These are phyloP conservation scores for Verticillium longisporum DNA, from an alignment of 2,329 filamentous ascomycete species.

Conservation along the genomic window DNA sequence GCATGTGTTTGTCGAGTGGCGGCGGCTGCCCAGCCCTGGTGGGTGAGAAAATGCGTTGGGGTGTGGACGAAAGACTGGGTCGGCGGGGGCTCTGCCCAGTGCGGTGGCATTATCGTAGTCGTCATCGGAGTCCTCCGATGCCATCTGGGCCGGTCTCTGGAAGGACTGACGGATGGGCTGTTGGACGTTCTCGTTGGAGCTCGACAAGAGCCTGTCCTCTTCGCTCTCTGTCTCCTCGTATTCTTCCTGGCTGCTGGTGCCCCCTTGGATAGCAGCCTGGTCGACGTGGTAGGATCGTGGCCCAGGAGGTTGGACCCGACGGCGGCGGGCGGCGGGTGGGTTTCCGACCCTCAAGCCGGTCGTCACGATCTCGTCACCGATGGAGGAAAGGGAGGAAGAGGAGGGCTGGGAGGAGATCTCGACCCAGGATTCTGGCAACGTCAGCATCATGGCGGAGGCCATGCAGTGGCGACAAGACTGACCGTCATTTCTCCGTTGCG, in stretches of 20 bases:
- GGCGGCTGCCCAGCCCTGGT: constrained; percentile 43
- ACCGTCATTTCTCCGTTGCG: constrained; percentile 12
- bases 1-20: constrained; percentile 41
- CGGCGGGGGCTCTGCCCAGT: constrained; percentile 54
- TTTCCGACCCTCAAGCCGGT: constrained; percentile 75
- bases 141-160: constrained; percentile 25
- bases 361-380: constrained; percentile 82
- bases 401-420: constrained; percentile 90
- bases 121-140: constrained; percentile 39
- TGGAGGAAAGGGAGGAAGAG: constrained; percentile 83
- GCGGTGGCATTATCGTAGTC: constrained; percentile 78
- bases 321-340: constrained; percentile 54
- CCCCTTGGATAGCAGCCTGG: constrained; percentile 32
- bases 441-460: constrained; percentile 2
- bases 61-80: constrained; percentile 67
- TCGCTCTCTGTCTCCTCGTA: constrained; percentile 92
- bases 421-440: constrained; percentile 79
- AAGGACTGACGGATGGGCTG: constrained; percentile 19
- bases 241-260: constrained; percentile 80
- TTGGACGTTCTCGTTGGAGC: constrained; percentile 48
- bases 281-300: constrained; percentile 26
- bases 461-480: constrained; percentile 15
- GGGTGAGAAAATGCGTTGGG: constrained; percentile 91
- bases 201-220: constrained; percentile 61
- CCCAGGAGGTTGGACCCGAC: constrained; percentile 31